Evolutionary conservation across 352 stramenopile species (phyloP).

Genomic region (Globisporangium mamillatum): DNA sequence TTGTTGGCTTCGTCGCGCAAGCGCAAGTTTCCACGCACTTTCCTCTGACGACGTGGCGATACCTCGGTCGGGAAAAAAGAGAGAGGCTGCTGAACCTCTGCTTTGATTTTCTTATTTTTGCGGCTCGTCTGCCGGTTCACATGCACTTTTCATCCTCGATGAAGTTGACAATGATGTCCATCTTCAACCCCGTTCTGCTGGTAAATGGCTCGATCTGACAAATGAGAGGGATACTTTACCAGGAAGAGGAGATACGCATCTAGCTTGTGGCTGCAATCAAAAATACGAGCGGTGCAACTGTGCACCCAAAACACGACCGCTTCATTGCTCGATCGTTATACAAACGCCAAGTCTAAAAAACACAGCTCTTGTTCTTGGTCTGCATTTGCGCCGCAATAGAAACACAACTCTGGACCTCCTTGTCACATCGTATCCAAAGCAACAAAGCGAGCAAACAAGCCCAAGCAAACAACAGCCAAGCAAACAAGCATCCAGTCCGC

Average conservation of each 20-base stretch:
- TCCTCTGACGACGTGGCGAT: neutral
- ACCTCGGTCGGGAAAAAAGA: neutral
- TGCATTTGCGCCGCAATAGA: neutral
- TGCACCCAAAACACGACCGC: conserved; percentile 5
- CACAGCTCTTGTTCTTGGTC: conserved; percentile 2
- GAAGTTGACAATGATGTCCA: neutral
- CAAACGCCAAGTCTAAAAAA: conserved; percentile 7
- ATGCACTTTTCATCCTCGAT: neutral
- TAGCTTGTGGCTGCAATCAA: neutral
- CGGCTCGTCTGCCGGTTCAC: conserved; percentile 2
- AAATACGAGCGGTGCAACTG: neutral
- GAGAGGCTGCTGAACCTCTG: neutral
- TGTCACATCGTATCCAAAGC: conserved; percentile 7
- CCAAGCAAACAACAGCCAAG: neutral
- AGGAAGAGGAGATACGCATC: neutral
- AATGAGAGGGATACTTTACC: conserved; percentile 6
- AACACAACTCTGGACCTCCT: conserved; percentile 3
- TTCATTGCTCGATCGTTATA: neutral
- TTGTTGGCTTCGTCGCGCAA: neutral
- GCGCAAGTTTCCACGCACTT: conserved; percentile 8
- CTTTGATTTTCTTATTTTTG: conserved; percentile 5
- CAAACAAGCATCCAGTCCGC: neutral
- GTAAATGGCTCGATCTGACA: neutral
- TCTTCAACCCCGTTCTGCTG: neutral
- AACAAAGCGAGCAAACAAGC: neutral